Evolutionary conservation across 2,329 filamentous ascomycete genomes (phyloP), one percentile per base, ranked within the genome.

Genomic region (Cytospora mali): DNA sequence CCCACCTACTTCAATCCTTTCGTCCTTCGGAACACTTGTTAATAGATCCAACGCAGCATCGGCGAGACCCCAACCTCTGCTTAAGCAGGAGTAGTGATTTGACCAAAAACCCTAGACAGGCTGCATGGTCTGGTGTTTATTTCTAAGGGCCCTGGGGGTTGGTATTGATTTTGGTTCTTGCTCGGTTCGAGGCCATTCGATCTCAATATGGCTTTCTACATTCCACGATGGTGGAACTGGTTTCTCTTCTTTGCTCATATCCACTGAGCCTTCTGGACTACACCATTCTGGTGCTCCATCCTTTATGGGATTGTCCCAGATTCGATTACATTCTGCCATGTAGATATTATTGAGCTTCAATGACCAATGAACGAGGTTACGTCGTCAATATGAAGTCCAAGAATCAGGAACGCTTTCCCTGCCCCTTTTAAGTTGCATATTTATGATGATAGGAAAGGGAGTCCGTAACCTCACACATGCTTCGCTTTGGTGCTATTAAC

Each of bases 51-150:
- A n/a, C n/a, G n/a, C 13, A 65, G 64, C 1, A 63, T 65, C 54
- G 64, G 64, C 56, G 61, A 65, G 53, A 61, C 56, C 9, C 64
- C 64, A 18, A 63, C 63, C 9, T 53, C 55, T 11, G 55, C 33
- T 49, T 53, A 54, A 59, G 50, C 14, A 23, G 42, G 42, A 4
- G 42, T 46, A 21, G 39, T 21, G n/a, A 9, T n/a, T 4, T 46
- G 42, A 46, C 11, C 14, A 28, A 16, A 35, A 23, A 18, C n/a
- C n/a, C n/a, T 27, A 4, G 23, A 1, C 18, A 46, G 42, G 31
- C 27, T 48, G 58, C 50, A 60, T 53, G 21, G 23, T 39, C 50
- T 29, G 53, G 50, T 39, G 39, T 11, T 60, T 21, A 10, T 50
- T 49, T 54, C 46, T 27, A 53, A n/a, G n/a, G n/a, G n/a, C n/a